phyloP scores from a whole-genome alignment of 768 basidiomycete species.

The Ramaria rubella region DNA sequence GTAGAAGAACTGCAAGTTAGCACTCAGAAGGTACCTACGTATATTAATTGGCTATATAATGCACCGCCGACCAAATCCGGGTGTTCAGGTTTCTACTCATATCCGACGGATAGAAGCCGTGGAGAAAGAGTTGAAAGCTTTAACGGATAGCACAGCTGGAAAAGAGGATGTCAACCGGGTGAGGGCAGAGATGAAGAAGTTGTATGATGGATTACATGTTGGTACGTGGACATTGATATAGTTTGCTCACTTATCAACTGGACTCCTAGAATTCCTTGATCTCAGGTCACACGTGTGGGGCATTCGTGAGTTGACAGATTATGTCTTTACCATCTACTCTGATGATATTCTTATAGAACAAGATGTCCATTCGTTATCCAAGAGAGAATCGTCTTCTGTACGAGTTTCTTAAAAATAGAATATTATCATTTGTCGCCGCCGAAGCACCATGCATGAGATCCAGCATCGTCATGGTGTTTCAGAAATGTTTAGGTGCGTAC shows the following conservation, averaged over 20 bases:
- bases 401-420: constrained; percentile 34
- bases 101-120: constrained; percentile 78
- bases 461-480: no score
- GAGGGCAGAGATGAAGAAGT: constrained; percentile 78
- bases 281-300: constrained; percentile 80
- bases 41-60: not conserved
- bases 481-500: no score
- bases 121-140: constrained; percentile 80
- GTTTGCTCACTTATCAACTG: not conserved
- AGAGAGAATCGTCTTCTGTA: constrained; percentile 57
- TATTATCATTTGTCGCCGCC: not conserved
- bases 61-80: no score
- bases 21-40: constrained; percentile 59
- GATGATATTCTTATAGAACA: constrained; percentile 45
- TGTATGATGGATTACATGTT: constrained; percentile 77
- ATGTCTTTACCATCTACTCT: not conserved
- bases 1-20: constrained; percentile 81
- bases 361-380: constrained; percentile 67
- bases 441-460: no score
- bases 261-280: constrained; percentile 63
- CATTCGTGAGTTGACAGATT: constrained; percentile 56
- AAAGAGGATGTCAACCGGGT: constrained; percentile 78
- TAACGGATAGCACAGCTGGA: constrained; percentile 55
- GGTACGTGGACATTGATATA: constrained; percentile 38
- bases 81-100: constrained; percentile 76